These are phyloP conservation scores for Beauveria caledonica DNA, from an alignment of 2,329 filamentous ascomycete genomes.

Conservation along the genomic window DNA sequence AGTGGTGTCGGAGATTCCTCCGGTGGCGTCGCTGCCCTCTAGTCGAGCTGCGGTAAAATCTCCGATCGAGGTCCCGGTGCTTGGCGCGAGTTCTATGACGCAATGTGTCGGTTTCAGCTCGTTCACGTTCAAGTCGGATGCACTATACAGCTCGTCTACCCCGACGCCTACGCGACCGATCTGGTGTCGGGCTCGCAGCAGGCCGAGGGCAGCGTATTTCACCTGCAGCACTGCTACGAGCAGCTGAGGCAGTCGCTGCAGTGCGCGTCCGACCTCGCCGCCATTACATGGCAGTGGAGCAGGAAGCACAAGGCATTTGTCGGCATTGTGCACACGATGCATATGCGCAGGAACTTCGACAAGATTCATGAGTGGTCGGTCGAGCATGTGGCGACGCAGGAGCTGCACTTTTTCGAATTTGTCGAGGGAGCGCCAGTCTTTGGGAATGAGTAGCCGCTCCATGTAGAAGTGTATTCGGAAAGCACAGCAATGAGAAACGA, in stretches of 20 bases:
- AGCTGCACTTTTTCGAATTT: constrained; percentile 12
- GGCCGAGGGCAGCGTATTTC: constrained; percentile 22
- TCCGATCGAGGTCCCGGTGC: no score
- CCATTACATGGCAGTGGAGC: constrained; percentile 44
- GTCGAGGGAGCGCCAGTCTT: constrained; percentile 14
- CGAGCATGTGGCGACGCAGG: constrained; percentile 15
- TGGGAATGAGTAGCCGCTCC: neutral
- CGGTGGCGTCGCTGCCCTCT: no score
- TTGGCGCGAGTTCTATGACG: no score
- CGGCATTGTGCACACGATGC: constrained; percentile 43
- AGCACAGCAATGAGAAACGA: no score
- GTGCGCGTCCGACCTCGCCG: constrained; percentile 44
- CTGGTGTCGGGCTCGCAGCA: constrained; percentile 39
- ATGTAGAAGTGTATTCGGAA: neutral
- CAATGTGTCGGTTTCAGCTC: no score
- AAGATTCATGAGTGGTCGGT: constrained; percentile 41
- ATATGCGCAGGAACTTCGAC: constrained; percentile 46
- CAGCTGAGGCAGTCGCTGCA: constrained; percentile 44
- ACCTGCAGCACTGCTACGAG: constrained; percentile 44
- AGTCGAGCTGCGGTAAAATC: no score
- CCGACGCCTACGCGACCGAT: constrained; percentile 33
- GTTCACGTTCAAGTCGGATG: no score
- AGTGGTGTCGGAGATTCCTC: no score
- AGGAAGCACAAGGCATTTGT: constrained; percentile 38
- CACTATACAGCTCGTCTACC: constrained; percentile 40